Evolutionary conservation across 331 rosid genomes (phyloP), one percentile per base, ranked within the genome.

Genomic region (Phaseolus coccineus): DNA sequence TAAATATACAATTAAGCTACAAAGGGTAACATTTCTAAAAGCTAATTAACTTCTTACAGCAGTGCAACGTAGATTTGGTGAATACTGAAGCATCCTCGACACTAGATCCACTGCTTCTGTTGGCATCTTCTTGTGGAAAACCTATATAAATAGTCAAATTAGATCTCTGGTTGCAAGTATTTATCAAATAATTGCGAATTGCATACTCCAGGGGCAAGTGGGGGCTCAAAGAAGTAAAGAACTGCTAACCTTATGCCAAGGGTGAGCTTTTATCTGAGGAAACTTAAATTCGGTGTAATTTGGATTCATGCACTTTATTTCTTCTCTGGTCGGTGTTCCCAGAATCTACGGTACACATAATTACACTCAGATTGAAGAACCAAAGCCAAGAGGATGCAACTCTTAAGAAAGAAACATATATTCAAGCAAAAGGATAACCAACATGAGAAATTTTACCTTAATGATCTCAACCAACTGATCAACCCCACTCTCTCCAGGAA

Each of bases 401-500:
- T 37, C 67, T 24, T 25, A 44, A 53, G 28, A 81, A 40, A 72
- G 5, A 81, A 50, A 68, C 78, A 42, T 8, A 56, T 15, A 9
- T 42, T 42, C 52, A 58, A 35, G 47, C 31, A 27, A 35, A 78
- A 51, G 19, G 37, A 48, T 15, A 78, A 4, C 30, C 63, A 28
- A 24, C 22, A 64, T 30, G 27, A 71, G 25, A 64, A 37, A 25
- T 13, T 68, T 33, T 77, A 95, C 99, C 96, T 93, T 95, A 47
- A 95, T 95, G 74, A 95, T 95, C 88, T 95, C 97, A 35, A 95
- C 98, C 84, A 95, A 84, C 82, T 95, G 97, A 88, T 95, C 99
- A 74, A 95, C 96, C n/a, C 98, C 97, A 79, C 96, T 95, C 80
- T 93, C 99, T 40, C 99, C 99, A 2, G 99, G 99, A 87, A 95